These are phyloP conservation scores for Solanum hybrid DNA, from an alignment of 305 asterid species.

Conservation along the genomic window DNA sequence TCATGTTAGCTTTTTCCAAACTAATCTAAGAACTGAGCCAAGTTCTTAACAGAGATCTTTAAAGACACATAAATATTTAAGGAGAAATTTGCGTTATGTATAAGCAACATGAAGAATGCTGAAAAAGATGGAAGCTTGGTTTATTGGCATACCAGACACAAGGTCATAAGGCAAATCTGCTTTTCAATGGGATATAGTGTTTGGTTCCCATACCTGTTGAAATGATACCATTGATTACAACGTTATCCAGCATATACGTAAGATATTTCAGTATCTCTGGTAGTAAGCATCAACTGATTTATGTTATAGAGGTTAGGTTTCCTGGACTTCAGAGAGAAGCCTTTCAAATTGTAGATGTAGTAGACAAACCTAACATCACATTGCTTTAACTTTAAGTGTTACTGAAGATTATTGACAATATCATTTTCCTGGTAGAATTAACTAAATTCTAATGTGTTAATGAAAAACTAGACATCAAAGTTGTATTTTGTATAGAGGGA, in stretches of 20 bases:
- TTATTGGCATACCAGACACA: not conserved
- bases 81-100: not conserved
- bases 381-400: not conserved
- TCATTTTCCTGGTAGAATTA: not conserved
- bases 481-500: not conserved
- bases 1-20: not conserved
- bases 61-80: not conserved
- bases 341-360: not conserved
- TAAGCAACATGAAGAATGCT: not conserved
- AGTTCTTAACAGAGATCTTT: not conserved
- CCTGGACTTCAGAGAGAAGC: not conserved
- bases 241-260: not conserved
- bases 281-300: not conserved
- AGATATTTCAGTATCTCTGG: not conserved
- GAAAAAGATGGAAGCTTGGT: not conserved
- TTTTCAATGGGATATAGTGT: not conserved
- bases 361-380: not conserved
- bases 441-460: not conserved
- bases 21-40: not conserved
- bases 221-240: not conserved
- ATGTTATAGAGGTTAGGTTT: not conserved
- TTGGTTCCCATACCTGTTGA: not conserved
- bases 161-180: not conserved
- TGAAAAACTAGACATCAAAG: not conserved
- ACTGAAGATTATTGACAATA: not conserved